A percentile compares a stretch with the other conserved stretches of the same genome.
These are phyloP conservation scores for Pelargonium myrrhifolium DNA, from an alignment of 441 rosid genomes.

Conservation along the genomic window DNA sequence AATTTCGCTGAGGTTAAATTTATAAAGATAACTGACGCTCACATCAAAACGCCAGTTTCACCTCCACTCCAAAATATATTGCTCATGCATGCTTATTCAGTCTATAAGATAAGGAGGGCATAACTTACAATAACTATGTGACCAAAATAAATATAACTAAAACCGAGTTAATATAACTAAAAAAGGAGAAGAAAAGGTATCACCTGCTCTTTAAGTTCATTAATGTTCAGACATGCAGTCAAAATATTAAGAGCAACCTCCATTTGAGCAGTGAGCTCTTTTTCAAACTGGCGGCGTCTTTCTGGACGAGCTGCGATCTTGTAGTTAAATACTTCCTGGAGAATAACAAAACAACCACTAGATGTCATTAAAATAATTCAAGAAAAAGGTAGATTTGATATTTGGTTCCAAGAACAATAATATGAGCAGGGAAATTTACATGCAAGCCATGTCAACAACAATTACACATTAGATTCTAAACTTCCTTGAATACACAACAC, in stretches of 20 bases:
- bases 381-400: background rate
- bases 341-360: conserved; percentile 19
- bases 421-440: background rate
- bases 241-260: conserved; percentile 72
- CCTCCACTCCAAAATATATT: background rate
- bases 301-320: conserved; percentile 99
- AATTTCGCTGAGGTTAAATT: background rate
- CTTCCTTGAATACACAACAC: too few relatives aligned
- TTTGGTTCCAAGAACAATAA: background rate
- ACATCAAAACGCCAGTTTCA: conserved; percentile 1
- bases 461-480: too few relatives aligned
- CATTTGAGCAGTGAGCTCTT: conserved; percentile 83
- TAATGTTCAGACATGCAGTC: conserved; percentile 70
- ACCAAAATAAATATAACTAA: background rate
- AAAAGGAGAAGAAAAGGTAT: conserved; percentile 15
- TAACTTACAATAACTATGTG: background rate
- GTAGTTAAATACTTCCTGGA: conserved; percentile 87
- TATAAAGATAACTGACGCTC: background rate
- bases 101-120: background rate
- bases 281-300: conserved; percentile 88
- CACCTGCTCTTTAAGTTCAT: conserved; percentile 91
- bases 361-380: conserved; percentile 9
- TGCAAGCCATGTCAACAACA: background rate
- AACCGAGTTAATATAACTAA: background rate
- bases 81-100: background rate